Base-by-base conservation (phyloP, 129 eudicot species). In the Artemisia tridentata region DNA sequence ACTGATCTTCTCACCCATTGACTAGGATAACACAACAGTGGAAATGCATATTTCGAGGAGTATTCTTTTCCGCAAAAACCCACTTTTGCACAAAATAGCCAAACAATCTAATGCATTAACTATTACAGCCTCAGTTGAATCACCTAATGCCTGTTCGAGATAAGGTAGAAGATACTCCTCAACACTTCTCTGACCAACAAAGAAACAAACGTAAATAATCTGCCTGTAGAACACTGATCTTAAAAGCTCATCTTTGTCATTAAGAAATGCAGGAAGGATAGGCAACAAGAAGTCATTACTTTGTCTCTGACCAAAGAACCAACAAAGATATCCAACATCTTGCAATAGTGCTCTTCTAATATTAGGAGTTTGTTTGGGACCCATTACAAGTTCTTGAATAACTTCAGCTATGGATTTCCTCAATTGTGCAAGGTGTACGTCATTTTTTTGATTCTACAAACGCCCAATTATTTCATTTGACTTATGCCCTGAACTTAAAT, bases 301-400 rank as follows among this genome's bases (percentile, higher is more conserved):
- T 63, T 88, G 98, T 66, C 85, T 89, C 76, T 89, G 98, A 54
- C 98, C 98, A 51, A 93, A 89, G 75, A 93, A 93, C 90, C 96
- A 93, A 67, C 97, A 93, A 63, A 93, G 85, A 77, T 88, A 83
- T 25, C 97, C 96, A 18, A 93, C 80, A 77, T 93, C 97, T 80
- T 85, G 91, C 78, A 93, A 76, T 34, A 90, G 95, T 8, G 97
- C 98, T 75, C 98, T 90, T 75, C 97, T 82, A 31, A 93, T 93
- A 83, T 93, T 90, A 7, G 97, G 98, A 19, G 97, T 87, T 82
- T 93, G 98, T 76, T 90, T 93, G 13, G 98, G 97, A 13, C 98
- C 97, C 98, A 93, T 93, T 45, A 93, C 98, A 31, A 93, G 97
- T 79, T 93, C 98, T 81, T 93, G 98, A 80, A 93, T 88, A 58